Conservation (phyloP, 768 basidiomycete species). For the Daedaleopsis nitida region DNA sequence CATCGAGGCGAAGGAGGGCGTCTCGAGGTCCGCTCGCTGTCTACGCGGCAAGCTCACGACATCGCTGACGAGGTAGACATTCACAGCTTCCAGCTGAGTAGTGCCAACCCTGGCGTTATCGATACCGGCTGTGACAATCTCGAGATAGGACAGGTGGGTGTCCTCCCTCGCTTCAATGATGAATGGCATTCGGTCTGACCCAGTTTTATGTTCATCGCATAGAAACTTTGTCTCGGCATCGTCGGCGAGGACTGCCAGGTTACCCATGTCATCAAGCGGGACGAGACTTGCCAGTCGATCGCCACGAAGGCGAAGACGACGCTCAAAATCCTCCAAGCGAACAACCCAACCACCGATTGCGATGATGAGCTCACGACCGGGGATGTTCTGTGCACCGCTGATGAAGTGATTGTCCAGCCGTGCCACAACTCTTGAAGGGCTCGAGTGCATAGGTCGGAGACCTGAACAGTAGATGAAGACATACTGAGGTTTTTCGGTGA, state of each 20-base stretch:
- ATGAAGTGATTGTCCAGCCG: neutral
- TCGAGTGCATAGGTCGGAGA: too few species aligned
- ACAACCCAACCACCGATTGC: constrained; percentile 61
- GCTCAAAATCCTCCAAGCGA: constrained; percentile 47
- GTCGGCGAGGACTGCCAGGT: constrained; percentile 56
- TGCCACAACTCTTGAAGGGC: too few species aligned
- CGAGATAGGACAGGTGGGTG: constrained; percentile 44
- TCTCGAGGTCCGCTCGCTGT: constrained; percentile 23
- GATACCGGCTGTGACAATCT: constrained; percentile 60
- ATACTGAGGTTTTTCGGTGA: too few species aligned
- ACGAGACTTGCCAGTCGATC: constrained; percentile 54
- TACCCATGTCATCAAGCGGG: constrained; percentile 47
- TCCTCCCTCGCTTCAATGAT: neutral
- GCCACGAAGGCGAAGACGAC: constrained; percentile 43
- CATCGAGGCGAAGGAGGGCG: constrained; percentile 49
- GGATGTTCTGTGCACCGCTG: constrained; percentile 44
- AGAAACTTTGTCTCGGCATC: constrained; percentile 58
- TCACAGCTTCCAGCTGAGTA: constrained; percentile 52
- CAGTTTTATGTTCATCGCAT: neutral
- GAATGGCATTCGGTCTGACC: too few species aligned
- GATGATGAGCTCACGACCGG: constrained; percentile 59
- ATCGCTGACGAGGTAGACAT: constrained; percentile 27
- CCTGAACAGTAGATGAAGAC: too few species aligned
- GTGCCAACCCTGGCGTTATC: constrained; percentile 50
- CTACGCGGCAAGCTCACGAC: neutral